These are phyloP conservation scores for Trypanosoma vivax DNA, from an alignment of 208 protist genomes.

Conservation along the genomic window DNA sequence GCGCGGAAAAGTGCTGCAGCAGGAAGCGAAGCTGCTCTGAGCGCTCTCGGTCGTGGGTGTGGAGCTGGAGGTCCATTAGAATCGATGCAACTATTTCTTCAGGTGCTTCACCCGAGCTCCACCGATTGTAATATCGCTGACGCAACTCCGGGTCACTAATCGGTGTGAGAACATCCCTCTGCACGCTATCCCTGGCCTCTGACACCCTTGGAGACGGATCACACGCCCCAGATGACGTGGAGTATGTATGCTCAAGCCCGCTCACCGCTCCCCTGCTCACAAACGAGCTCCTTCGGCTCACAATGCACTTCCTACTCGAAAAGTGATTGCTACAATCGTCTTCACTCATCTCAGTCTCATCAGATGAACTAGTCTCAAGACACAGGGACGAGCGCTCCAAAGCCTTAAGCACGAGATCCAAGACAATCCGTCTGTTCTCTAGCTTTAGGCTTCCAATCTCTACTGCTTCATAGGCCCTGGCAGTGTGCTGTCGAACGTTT, in stretches of 20 bases:
- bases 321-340: constrained; percentile 1
- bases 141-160: constrained; percentile 12
- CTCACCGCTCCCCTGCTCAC: neutral
- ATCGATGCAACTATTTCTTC: constrained; percentile 34
- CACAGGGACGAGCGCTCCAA: constrained; percentile 21
- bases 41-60: constrained; percentile 41
- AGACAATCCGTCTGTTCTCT: constrained; percentile 62
- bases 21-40: constrained; percentile 59
- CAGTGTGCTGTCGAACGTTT: constrained; percentile 53
- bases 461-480: constrained; percentile 36
- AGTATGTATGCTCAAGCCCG: neutral
- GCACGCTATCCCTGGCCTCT: constrained; percentile 4
- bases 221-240: neutral
- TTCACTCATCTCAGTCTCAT: constrained; percentile 24
- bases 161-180: constrained; percentile 1
- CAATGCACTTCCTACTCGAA: neutral
- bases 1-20: constrained; percentile 60
- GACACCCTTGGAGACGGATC: constrained; percentile 4
- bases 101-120: constrained; percentile 19
- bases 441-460: constrained; percentile 10
- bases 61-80: constrained; percentile 46
- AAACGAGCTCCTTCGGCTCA: neutral
- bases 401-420: constrained; percentile 31
- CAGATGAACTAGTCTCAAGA: constrained; percentile 21
- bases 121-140: constrained; percentile 4